Percentiles rank a stretch among this genome's conserved stretches.
Evolutionary conservation across 2,329 filamentous ascomycete genomes (phyloP).

Genomic region (Cordyceps cicadae): DNA sequence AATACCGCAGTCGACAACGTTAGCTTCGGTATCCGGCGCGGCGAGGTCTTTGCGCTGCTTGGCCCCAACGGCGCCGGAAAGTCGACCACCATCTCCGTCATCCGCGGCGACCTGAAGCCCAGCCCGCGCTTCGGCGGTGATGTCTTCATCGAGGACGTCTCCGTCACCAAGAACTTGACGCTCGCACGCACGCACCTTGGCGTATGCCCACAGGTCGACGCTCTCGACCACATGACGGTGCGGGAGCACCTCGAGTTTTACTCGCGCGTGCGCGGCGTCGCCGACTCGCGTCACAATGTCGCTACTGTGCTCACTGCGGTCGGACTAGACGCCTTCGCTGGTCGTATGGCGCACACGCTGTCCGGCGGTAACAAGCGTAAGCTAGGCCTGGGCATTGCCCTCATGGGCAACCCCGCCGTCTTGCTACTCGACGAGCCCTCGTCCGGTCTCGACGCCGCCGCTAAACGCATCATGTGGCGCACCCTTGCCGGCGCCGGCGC

Average conservation of each 20-base stretch:
- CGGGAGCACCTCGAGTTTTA: constrained; percentile 83
- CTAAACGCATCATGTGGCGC: constrained; percentile 89
- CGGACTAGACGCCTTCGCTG: constrained; percentile 61
- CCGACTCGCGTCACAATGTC: constrained; percentile 69
- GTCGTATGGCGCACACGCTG: constrained; percentile 68
- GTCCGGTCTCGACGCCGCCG: constrained; percentile 81
- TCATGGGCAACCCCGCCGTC: constrained; percentile 87
- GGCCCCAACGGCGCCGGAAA: constrained; percentile 91
- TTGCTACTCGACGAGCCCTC: constrained; percentile 84
- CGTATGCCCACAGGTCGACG: constrained; percentile 85
- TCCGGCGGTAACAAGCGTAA: constrained; percentile 95
- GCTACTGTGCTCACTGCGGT: constrained; percentile 71
- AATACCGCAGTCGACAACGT: constrained; percentile 81
- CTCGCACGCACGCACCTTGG: constrained; percentile 69
- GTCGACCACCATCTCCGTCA: constrained; percentile 78
- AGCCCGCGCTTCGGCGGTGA: constrained; percentile 58
- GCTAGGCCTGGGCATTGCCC: constrained; percentile 75
- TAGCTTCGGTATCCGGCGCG: constrained; percentile 69
- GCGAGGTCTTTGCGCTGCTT: constrained; percentile 80
- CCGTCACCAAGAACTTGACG: constrained; percentile 63
- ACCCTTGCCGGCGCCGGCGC: constrained; percentile 66
- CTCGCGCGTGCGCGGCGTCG: constrained; percentile 71
- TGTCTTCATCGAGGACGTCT: constrained; percentile 69
- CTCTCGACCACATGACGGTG: constrained; percentile 86
- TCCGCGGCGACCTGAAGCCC: constrained; percentile 79